Percentiles rank a stretch among this genome's conserved stretches.
These are phyloP conservation scores for Globisporangium mamillatum DNA, from an alignment of 352 stramenopile genomes.

Conservation along the genomic window DNA sequence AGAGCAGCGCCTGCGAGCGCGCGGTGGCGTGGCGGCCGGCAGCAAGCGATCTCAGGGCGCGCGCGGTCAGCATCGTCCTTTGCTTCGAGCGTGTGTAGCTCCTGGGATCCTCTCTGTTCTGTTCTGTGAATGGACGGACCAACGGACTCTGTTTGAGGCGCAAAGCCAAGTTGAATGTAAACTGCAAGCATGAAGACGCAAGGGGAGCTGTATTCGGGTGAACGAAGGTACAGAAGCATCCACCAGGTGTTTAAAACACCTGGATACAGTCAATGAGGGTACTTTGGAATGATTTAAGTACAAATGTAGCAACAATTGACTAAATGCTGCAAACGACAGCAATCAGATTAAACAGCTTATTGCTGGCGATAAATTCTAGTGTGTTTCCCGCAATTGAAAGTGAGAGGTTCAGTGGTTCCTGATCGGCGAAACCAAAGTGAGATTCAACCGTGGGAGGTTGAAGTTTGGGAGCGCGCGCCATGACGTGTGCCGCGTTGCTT, in stretches of 20 bases:
- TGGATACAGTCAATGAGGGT: background rate
- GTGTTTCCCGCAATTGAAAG: too few species aligned
- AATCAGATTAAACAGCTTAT: too few species aligned
- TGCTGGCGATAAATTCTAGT: too few species aligned
- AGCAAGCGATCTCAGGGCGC: conserved; percentile 3
- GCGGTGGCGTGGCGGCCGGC: background rate
- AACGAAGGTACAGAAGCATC: background rate
- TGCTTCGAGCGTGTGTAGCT: background rate
- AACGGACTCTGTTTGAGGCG: background rate
- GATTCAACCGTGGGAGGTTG: background rate
- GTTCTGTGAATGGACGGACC: background rate
- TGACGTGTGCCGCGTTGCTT: background rate
- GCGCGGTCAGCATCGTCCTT: conserved; percentile 8
- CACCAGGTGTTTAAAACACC: background rate
- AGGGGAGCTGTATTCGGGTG: background rate
- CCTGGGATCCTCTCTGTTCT: background rate
- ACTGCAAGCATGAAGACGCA: background rate
- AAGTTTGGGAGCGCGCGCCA: background rate
- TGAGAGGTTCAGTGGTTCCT: too few species aligned
- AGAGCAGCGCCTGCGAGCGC: conserved; percentile 6
- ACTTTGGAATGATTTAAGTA: background rate
- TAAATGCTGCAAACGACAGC: background rate
- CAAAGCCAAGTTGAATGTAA: background rate
- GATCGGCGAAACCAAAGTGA: background rate
- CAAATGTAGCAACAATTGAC: background rate